phyloP scores from a whole-genome alignment of 164 flowering plant species.

The Berberis thunbergii region DNA sequence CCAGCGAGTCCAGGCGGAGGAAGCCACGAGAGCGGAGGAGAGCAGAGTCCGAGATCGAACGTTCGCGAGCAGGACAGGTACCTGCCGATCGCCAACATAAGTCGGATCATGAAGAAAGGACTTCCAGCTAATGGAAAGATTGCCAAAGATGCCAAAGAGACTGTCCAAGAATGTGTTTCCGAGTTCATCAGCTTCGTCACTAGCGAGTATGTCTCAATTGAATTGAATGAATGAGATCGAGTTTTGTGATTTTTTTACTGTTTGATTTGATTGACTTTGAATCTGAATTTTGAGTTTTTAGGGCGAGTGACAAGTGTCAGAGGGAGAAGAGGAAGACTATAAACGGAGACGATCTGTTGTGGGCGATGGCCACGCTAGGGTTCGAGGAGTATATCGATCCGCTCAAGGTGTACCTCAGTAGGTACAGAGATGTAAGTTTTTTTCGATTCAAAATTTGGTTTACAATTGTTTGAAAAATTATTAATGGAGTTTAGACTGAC shows the following conservation, averaged over 20 bases:
- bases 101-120: conserved; percentile 43
- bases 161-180: conserved; percentile 38
- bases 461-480: too few relatives aligned
- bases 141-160: conserved; percentile 40
- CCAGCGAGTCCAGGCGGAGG: conserved; percentile 33
- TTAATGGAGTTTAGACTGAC: background rate
- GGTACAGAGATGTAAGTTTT: conserved; percentile 53
- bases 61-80: conserved; percentile 36
- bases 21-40: conserved; percentile 30
- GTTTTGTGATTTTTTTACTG: background rate
- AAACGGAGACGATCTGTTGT: conserved; percentile 69
- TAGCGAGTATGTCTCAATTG: conserved; percentile 23
- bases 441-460: too few relatives aligned
- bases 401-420: conserved; percentile 44
- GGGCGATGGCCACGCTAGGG: conserved; percentile 76
- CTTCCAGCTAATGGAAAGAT: conserved; percentile 38
- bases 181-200: conserved; percentile 41
- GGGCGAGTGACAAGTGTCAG: conserved; percentile 83
- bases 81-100: conserved; percentile 38
- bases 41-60: conserved; percentile 25
- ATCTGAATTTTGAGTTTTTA: conserved; percentile 11
- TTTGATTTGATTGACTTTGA: background rate
- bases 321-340: conserved; percentile 73
- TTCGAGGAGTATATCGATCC: conserved; percentile 73
- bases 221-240: background rate